Evolutionary conservation across 345 rosid species (phyloP).

Genomic region (Chamaenerion angustifolium): DNA sequence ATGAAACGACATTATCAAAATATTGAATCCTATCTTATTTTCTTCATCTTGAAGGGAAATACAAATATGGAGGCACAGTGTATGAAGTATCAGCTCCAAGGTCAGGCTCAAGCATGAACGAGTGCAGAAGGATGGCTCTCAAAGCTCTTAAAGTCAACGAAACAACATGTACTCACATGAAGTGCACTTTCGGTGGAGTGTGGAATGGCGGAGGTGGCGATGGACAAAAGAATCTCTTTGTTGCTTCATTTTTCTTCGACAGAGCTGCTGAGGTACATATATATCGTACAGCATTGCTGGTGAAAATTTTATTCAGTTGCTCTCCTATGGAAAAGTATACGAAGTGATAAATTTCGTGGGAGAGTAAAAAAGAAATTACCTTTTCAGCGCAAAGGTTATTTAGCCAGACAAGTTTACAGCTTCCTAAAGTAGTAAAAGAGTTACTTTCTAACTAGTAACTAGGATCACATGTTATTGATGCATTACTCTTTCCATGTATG

Average conservation of each 20-base stretch:
- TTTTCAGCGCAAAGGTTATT: too few species aligned
- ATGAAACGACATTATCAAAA: too few species aligned
- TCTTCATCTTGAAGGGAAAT: conserved; percentile 33
- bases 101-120: conserved; percentile 66
- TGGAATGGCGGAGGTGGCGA: conserved; percentile 99
- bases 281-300: too few species aligned
- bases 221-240: conserved; percentile 84
- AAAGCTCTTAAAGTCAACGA: conserved; percentile 82
- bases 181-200: conserved; percentile 89
- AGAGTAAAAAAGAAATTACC: neutral
- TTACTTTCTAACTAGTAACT: too few species aligned
- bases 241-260: conserved; percentile 93
- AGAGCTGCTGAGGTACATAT: conserved; percentile 83
- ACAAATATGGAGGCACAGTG: conserved; percentile 56
- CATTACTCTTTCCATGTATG: neutral
- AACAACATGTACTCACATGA: conserved; percentile 66
- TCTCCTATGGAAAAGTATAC: too few species aligned
- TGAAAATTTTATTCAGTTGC: too few species aligned
- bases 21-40: too few species aligned
- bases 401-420: too few species aligned
- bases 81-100: conserved; percentile 41
- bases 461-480: too few species aligned
- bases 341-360: neutral
- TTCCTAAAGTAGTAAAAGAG: too few species aligned
- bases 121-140: conserved; percentile 49